Evolutionary conservation across 352 stramenopile species (phyloP).

Genomic region (Elongisporangium senticosum): DNA sequence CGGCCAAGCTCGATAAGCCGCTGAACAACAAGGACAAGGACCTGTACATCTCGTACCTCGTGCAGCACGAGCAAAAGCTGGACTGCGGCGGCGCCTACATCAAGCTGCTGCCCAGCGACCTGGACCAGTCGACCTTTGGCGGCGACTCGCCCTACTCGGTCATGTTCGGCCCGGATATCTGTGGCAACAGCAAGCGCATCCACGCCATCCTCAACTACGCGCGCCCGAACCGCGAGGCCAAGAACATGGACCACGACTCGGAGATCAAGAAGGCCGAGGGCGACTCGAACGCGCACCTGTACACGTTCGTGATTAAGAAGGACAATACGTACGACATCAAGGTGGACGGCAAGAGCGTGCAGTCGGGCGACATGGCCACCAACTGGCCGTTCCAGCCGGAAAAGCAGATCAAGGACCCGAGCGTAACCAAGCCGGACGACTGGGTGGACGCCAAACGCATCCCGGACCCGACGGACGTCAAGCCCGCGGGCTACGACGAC

Average conservation of each 20-base stretch:
- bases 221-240: conserved; percentile 91
- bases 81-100: conserved; percentile 99
- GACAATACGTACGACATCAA: conserved; percentile 97
- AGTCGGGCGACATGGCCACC: conserved; percentile 88
- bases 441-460: conserved; percentile 97
- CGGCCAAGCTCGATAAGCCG: conserved; percentile 85
- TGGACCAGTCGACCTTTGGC: conserved; percentile 92
- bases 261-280: conserved; percentile 68
- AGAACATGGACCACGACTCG: conserved; percentile 86
- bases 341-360: conserved; percentile 95
- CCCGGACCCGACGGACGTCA: conserved; percentile 91
- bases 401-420: conserved; percentile 97
- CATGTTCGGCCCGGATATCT: conserved; percentile 99
- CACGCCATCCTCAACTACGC: conserved; percentile 99
- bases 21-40: conserved; percentile 90
- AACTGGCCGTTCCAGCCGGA: conserved; percentile 95
- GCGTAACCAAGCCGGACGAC: conserved; percentile 95
- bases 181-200: conserved; percentile 94
- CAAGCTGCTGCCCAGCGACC: conserved; percentile 93
- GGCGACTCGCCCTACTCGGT: conserved; percentile 94
- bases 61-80: conserved; percentile 98
- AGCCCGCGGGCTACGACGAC: conserved; percentile 97
- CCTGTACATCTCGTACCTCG: conserved; percentile 94
- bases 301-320: conserved; percentile 96
- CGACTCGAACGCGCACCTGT: conserved; percentile 93